These are phyloP conservation scores for Daldinia childiae DNA, from an alignment of 495 filamentous ascomycete species.

Conservation along the genomic window DNA sequence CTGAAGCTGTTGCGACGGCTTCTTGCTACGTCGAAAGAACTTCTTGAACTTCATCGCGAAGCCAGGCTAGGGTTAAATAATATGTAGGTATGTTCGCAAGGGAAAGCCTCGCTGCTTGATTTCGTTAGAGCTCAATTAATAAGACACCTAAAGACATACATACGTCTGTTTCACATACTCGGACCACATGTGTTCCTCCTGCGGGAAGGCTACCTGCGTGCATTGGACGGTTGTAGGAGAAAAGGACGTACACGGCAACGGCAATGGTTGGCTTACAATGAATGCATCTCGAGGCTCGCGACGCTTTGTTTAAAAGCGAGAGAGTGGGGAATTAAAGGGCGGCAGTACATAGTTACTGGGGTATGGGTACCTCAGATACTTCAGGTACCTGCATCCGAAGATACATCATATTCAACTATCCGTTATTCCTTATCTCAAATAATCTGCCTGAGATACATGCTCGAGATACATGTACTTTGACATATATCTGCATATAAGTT, in stretches of 20 bases:
- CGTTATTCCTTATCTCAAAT: not conserved
- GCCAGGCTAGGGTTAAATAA: not conserved
- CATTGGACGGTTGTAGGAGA: not conserved
- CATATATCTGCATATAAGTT: not conserved
- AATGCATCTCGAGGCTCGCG: slow-evolving; percentile 1
- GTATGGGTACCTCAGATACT: not conserved
- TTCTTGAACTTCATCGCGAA: slow-evolving; percentile 50
- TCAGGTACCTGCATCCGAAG: not conserved
- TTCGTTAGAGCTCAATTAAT: not conserved
- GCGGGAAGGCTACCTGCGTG: not conserved
- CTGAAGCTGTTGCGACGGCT: slow-evolving; percentile 43
- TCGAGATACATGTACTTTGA: not conserved
- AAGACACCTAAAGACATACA: not conserved
- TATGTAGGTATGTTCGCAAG: slow-evolving; percentile 1
- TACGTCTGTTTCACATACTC: slow-evolving; percentile 2
- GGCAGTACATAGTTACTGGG: not conserved
- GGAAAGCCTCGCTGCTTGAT: slow-evolving; percentile 2
- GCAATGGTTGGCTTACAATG: not conserved
- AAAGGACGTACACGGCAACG: not conserved
- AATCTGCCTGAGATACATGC: not conserved
- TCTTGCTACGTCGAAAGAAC: slow-evolving; percentile 54
- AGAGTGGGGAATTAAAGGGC: slow-evolving; percentile 2
- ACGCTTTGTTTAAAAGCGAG: slow-evolving; percentile 7
- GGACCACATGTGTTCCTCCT: slow-evolving; percentile 2
- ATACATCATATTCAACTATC: not conserved